Base-by-base conservation (phyloP, 2,329 filamentous ascomycete genomes). In the Aspergillus sp. region DNA sequence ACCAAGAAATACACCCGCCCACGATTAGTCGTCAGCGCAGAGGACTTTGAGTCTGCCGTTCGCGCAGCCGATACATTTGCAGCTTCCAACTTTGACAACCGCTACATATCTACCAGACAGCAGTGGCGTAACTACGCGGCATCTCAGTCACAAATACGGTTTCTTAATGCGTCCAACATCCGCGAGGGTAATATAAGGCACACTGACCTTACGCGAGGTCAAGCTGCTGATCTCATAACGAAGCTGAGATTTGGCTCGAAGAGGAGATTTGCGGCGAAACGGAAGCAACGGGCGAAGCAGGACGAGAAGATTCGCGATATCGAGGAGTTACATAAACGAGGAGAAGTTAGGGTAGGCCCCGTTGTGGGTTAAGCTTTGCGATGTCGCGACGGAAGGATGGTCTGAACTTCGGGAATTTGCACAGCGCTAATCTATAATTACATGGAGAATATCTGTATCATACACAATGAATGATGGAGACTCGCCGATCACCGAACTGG, bases 221-320 rank as follows among this genome's bases (percentile, higher is more conserved):
- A 85, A 69, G 93, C 92, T 4, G 83, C 83, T 4, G 93, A 97
- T 71, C 93, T 96, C 89, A 96, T 98, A 62, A 96, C 91, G 7
- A 96, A 96, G 74, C 70, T 96, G 60, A 93, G 89, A 72, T 89
- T 95, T 70, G 93, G 93, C 0, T 91, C 90, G 1, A 80, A 84
- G 79, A 72, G 89, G 75, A 61, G 85, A 76, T 76, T 91, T 83
- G 56, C 80, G 82, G 66, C 78, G 76, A 53, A 59, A 36, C 44
- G 55, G 17, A 53, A 53, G 45, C 55, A 53, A 22, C 55, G 55
- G 11, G 50, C 50, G 17, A 57, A 57, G 44, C 55, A 57, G 5
- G 55, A 57, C 43, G 50, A 57, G 32, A 57, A 48, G 45, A 57
- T 57, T 15, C 39, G 50, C 18, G 38, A 54, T n/a, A 50, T 57